phyloP scores from a whole-genome alignment of 192 early-diverging fungal species.

The Allomyces macrogynus region DNA sequence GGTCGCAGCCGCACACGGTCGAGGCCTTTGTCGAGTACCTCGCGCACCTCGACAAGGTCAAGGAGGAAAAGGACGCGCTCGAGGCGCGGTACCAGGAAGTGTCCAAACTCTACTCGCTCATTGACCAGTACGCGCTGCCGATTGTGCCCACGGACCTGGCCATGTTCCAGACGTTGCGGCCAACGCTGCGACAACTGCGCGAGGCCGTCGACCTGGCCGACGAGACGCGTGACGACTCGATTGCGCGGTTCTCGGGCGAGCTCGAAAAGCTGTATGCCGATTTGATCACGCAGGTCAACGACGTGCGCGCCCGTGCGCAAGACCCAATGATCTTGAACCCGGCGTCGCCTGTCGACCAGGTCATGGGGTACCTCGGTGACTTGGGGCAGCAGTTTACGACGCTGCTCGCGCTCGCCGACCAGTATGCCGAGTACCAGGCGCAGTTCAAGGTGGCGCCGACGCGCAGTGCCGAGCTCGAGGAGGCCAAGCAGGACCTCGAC shows the following conservation, averaged over 20 bases:
- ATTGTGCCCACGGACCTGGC: conserved; percentile 38
- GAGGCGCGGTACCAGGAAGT: conserved; percentile 27
- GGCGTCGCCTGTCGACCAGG: conserved; percentile 19
- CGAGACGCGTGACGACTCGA: conserved; percentile 37
- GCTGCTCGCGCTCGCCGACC: conserved; percentile 18
- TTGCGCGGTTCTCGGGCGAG: conserved; percentile 25
- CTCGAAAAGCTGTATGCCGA: conserved; percentile 24
- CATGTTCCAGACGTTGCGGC: conserved; percentile 32
- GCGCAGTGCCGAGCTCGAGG: conserved; percentile 24
- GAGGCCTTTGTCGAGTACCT: conserved; percentile 43
- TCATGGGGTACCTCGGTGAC: conserved; percentile 28
- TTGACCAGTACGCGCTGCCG: conserved; percentile 25
- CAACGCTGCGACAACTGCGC: conserved; percentile 29
- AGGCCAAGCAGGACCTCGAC: conserved; percentile 30
- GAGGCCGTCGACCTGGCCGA: conserved; percentile 32
- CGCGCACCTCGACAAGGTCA: conserved; percentile 35
- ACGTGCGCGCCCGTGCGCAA: conserved; percentile 32
- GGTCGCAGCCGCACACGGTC: conserved; percentile 25
- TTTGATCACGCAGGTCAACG: conserved; percentile 27
- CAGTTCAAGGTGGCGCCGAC: conserved; percentile 20
- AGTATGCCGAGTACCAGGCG: conserved; percentile 27
- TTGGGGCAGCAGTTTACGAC: conserved; percentile 16
- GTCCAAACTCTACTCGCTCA: conserved; percentile 19
- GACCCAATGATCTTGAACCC: conserved; percentile 38
- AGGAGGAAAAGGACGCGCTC: conserved; percentile 16